These are phyloP conservation scores for Tolypocladium pustulatum DNA, from an alignment of 2,329 filamentous ascomycete genomes.

Conservation along the genomic window DNA sequence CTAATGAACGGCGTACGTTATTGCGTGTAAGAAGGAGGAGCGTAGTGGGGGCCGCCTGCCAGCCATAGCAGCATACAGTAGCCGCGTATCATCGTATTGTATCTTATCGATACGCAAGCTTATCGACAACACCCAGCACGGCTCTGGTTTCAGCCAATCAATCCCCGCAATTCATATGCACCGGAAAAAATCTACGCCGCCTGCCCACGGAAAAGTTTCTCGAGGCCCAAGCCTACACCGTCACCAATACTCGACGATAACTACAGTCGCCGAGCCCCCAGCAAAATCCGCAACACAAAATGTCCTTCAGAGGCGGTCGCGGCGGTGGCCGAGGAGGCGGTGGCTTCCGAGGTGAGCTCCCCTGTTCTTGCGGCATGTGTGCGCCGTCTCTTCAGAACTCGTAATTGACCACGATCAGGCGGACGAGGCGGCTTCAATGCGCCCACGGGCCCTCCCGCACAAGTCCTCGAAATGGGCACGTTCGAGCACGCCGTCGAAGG, in stretches of 20 bases:
- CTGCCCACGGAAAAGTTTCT: slow-evolving; percentile 6
- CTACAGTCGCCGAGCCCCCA: background rate
- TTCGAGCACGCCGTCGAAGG: slow-evolving; percentile 94
- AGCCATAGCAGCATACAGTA: too few species aligned
- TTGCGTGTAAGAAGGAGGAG: background rate
- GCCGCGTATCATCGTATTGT: background rate
- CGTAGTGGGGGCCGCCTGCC: background rate
- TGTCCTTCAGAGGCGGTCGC: slow-evolving; percentile 12
- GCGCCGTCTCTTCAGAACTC: background rate
- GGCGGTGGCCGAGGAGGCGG: slow-evolving; percentile 10
- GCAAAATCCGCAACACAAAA: slow-evolving; percentile 3
- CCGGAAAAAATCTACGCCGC: slow-evolving; percentile 2
- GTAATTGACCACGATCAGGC: slow-evolving; percentile 1
- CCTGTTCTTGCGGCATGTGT: background rate
- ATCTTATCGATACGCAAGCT: background rate
- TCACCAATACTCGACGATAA: background rate
- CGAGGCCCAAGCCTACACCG: background rate
- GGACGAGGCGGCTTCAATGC: slow-evolving; percentile 10
- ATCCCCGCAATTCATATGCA: background rate
- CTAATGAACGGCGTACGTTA: too few species aligned
- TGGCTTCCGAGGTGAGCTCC: slow-evolving; percentile 8
- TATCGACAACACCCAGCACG: background rate
- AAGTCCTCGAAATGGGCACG: slow-evolving; percentile 65
- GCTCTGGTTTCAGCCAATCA: background rate
- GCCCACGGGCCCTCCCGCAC: slow-evolving; percentile 8